Conservation (phyloP, 176 grass and related monocot genomes). For the Neostapfia colusana region DNA sequence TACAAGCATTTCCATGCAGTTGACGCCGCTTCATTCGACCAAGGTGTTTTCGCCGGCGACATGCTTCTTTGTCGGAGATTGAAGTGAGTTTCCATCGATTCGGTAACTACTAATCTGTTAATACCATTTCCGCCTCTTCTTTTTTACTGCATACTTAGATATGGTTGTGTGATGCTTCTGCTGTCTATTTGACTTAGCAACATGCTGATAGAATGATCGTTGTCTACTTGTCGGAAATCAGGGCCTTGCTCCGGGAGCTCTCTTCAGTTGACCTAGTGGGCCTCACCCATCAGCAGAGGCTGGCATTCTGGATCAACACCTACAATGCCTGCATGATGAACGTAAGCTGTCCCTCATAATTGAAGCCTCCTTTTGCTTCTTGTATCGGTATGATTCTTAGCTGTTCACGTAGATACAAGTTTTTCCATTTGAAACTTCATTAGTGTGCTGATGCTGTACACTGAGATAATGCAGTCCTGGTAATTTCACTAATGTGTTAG, state of each 20-base stretch:
- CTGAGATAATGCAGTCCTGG: background rate
- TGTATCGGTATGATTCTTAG: conserved; percentile 5
- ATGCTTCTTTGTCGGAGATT: conserved; percentile 42
- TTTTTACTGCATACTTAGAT: background rate
- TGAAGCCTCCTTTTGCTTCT: conserved; percentile 30
- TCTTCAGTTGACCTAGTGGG: conserved; percentile 51
- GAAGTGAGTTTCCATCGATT: conserved; percentile 66
- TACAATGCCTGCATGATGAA: conserved; percentile 91
- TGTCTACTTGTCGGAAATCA: conserved; percentile 37
- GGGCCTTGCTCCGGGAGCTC: conserved; percentile 57
- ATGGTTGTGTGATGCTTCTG: background rate
- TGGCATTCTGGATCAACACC: conserved; percentile 91
- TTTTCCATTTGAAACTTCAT: conserved; percentile 2
- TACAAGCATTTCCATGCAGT: conserved; percentile 57
- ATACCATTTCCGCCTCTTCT: background rate
- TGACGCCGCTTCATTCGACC: conserved; percentile 43
- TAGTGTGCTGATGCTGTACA: background rate
- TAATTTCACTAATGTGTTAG: background rate
- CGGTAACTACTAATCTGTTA: conserved; percentile 13
- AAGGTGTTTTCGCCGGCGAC: conserved; percentile 26
- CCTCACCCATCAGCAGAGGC: conserved; percentile 66
- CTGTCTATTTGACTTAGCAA: conserved; percentile 12
- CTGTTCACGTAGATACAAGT: background rate
- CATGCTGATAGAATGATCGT: conserved; percentile 17
- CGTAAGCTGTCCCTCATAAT: conserved; percentile 57